Evolutionary conservation across 495 filamentous ascomycete species (phyloP).

Genomic region (Xanthoparmelia taractica): DNA sequence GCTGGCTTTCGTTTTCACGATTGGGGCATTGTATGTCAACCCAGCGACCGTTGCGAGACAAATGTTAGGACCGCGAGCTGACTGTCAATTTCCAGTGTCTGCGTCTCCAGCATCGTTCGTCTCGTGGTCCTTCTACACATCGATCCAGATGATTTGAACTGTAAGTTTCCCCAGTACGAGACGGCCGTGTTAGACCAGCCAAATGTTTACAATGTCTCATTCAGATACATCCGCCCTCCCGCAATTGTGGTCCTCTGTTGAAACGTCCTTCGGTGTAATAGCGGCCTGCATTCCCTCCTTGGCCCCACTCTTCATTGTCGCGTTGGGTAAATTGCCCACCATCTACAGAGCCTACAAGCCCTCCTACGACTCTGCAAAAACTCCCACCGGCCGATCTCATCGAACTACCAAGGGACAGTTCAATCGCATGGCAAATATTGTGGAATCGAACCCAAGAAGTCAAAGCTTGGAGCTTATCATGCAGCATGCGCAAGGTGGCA

Average conservation of each 20-base stretch:
- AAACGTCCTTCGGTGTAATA: constrained; percentile 4
- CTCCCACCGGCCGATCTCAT: no score
- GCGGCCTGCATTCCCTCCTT: constrained; percentile 9
- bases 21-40: background rate
- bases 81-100: background rate
- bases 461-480: no score
- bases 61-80: no score
- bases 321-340: background rate
- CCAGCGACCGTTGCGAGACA: background rate
- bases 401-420: no score
- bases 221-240: background rate
- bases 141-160: background rate
- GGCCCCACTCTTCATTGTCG: background rate
- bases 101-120: background rate
- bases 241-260: constrained; percentile 5
- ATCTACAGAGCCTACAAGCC: background rate
- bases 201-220: no score
- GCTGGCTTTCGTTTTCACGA: background rate
- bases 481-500: no score
- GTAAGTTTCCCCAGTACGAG: background rate
- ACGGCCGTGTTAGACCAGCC: no score
- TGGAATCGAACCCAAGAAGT: no score
- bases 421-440: no score
- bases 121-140: background rate
- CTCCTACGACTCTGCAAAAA: no score